Base-by-base conservation (phyloP, 768 basidiomycete species). In the Hygrophoropsis aurantiaca region DNA sequence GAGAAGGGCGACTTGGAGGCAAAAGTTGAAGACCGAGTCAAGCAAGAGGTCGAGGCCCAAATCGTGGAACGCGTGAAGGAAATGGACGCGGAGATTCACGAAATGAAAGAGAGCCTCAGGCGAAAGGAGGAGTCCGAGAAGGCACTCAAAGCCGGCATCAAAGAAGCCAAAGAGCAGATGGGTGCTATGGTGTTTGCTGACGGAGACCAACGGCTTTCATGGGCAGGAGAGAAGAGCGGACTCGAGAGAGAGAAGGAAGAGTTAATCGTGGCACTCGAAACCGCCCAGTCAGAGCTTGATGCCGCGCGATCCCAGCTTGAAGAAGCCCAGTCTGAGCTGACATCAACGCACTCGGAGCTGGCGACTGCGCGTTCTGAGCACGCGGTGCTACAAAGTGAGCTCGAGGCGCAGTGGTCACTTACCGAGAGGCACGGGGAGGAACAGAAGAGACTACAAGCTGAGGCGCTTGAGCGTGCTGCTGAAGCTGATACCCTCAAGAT, bases 401-500 rank as follows among this genome's bases (percentile, higher is more conserved):
- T 88, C 25, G 82, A 88, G 56, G 79, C 81, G 9, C 86, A 88
- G 64, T 88, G 86, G 86, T 68, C 72, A 26, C 70, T 80, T 47
- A 81, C 85, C 7, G 84, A 87, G 65, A 69, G 70, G 49, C 64
- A 70, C 11, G 66, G 69, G n/a, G 81, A 82, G 53, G 70, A 67
- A 54, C 67, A 78, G 8, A 59, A 70, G 26, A 60, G 60, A 24
- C 60, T 80, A 27, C 62, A 64, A 58, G 66, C 60, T 44, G 70
- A 71, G 47, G 66, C 64, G 51, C 50, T 55, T 6, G 63, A 59
- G 35, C 50, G 73, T 27, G 67, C 75, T 53, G 53, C 53, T 4
- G 77, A 79, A 4, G 27, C 23, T 2, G 50, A 51, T 25, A 7
- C 34, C 5, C 37, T 52, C 18, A 54, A 40, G 40, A 20, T 36